Percentiles rank a stretch among this genome's conserved stretches.
phyloP scores from a whole-genome alignment of 1,284 basidiomycete species.

The Microbotryum intermedium region DNA sequence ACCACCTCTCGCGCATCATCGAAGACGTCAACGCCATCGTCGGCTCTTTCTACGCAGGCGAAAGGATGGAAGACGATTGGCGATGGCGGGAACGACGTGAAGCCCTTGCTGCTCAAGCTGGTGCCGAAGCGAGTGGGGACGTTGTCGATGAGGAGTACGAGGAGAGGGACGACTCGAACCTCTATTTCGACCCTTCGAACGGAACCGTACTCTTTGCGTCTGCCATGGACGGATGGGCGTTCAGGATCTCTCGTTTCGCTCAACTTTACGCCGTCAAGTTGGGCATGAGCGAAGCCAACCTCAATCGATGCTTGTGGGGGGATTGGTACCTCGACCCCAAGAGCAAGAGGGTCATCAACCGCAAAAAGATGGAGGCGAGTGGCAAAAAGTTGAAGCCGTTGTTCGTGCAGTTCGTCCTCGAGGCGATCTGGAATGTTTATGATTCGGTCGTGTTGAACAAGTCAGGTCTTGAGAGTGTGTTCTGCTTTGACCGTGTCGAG shows the following conservation, averaged over 20 bases:
- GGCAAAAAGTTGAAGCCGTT: constrained; percentile 69
- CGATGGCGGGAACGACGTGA: constrained; percentile 90
- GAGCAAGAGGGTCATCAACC: constrained; percentile 81
- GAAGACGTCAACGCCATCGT: constrained; percentile 98
- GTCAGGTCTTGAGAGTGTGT: constrained; percentile 49
- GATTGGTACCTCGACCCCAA: constrained; percentile 97
- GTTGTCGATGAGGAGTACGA: constrained; percentile 52
- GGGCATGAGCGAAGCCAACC: constrained; percentile 78
- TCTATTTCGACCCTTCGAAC: constrained; percentile 92
- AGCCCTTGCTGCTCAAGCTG: constrained; percentile 50
- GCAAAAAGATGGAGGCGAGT: constrained; percentile 59
- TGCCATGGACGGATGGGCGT: constrained; percentile 97
- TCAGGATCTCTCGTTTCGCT: constrained; percentile 87
- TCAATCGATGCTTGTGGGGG: constrained; percentile 88
- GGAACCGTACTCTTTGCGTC: constrained; percentile 97
- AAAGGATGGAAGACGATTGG: constrained; percentile 94
- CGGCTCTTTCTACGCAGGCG: constrained; percentile 89
- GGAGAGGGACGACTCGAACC: constrained; percentile 93
- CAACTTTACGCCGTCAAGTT: constrained; percentile 86
- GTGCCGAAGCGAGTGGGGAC: constrained; percentile 36
- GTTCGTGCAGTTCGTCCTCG: constrained; percentile 95
- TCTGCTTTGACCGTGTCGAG: constrained; percentile 1
- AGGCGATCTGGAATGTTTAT: constrained; percentile 96
- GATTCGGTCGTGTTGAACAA: constrained; percentile 75
- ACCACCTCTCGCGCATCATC: constrained; percentile 83